Base-by-base conservation (phyloP, 768 basidiomycete genomes). In the Sistotremastrum niveocremeum region DNA sequence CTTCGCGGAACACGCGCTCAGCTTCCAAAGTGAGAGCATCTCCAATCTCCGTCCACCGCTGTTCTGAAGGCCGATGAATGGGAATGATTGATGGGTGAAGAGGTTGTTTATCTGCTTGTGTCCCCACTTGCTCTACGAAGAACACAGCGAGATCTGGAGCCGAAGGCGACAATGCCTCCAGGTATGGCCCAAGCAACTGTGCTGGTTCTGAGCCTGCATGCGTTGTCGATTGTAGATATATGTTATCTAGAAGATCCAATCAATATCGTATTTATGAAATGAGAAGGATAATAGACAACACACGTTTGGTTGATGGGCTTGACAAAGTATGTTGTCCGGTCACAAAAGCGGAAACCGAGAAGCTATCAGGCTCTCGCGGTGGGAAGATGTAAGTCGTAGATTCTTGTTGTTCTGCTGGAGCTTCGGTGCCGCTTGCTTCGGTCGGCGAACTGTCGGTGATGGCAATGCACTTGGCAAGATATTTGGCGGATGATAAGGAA, bases 311-410 rank as follows among this genome's bases (percentile, higher is more conserved):
- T 47, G 33, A 37, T 10, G n/a, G 46, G 34, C 8, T 12, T 9
- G 6, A 37, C 37, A 11, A 46, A 37, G 31, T 45, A 38, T 2
- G 36, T 29, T 9, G 46, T 43, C 20, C 20, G 20, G 20, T 37
- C 50, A 58, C 2, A 58, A 45, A 6, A 84, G 55, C 0, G 77
- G 73, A 1, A 64, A 66, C 1, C 88, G 89, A 0, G 88, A 84
- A 51, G 89, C 87, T 4, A 89, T 70, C 4, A 90, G 57, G 9
- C 89, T 58, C 2, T 70, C 73, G 10, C 83, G 80, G 56, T 90
- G 87, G 8, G 74, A 52, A 9, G 60, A 41, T 37, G 52, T 44
- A 46, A 9, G 54, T 57, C 30, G 57, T 53, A 34, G 50, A n/a
- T 7, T 42, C 34, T 30, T 37, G 20, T 34, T 49, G 51, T 2